Evolutionary conservation across 2,329 filamentous ascomycete genomes (phyloP).

Genomic region (Alternaria solani): DNA sequence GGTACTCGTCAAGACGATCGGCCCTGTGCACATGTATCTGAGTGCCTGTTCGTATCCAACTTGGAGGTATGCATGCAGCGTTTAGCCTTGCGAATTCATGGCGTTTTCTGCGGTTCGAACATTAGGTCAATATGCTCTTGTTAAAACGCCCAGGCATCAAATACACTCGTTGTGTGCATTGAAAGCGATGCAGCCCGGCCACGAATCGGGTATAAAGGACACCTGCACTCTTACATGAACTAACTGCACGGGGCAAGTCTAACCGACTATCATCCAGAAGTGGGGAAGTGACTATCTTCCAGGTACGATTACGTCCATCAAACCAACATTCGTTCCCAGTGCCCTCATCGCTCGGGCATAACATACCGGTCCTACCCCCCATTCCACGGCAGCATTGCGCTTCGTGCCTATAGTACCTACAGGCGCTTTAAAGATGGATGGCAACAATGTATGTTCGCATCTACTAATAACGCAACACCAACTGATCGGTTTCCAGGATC

Average conservation of each 20-base stretch:
- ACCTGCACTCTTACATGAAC: constrained; percentile 4
- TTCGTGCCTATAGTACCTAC: not conserved
- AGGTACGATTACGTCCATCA: not conserved
- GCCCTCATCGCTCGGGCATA: not conserved
- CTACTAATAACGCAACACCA: not conserved
- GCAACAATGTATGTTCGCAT: constrained; percentile 1
- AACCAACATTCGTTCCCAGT: not conserved
- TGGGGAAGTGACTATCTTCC: constrained; percentile 20
- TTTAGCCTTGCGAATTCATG: not conserved
- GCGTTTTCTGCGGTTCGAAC: not conserved
- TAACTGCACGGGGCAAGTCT: constrained; percentile 27
- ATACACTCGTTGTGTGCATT: not conserved
- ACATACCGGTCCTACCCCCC: not conserved
- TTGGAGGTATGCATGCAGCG: not conserved
- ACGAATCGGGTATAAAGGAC: not conserved
- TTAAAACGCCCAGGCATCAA: not conserved
- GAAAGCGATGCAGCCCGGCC: not conserved
- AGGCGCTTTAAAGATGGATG: not conserved
- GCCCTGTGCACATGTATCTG: constrained; percentile 11
- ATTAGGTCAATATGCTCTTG: not conserved
- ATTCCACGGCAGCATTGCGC: not conserved
- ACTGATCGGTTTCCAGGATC: not conserved
- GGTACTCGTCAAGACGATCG: not conserved
- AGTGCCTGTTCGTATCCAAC: not conserved
- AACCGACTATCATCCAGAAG: constrained; percentile 24